phyloP scores from a whole-genome alignment of 1,284 basidiomycete species.

The Schizophyllum amplum region DNA sequence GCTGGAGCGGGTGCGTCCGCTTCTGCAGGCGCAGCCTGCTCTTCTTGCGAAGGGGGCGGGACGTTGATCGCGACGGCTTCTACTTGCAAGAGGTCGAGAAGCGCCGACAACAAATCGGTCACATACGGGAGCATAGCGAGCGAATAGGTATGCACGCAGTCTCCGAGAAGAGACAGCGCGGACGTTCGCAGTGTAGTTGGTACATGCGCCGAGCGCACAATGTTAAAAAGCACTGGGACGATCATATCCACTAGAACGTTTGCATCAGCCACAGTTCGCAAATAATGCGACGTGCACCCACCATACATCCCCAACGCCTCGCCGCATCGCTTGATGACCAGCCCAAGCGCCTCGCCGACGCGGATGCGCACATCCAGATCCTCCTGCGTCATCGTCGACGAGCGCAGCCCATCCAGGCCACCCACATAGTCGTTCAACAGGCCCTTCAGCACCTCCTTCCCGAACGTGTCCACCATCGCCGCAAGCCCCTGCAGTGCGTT shows the following conservation, averaged over 20 bases:
- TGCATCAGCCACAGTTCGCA: constrained; percentile 3
- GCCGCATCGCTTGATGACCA: constrained; percentile 72
- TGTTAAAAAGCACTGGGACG: constrained; percentile 59
- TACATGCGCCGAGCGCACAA: constrained; percentile 49
- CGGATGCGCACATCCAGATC: constrained; percentile 77
- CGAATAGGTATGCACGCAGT: constrained; percentile 59
- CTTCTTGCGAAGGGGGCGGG: background rate
- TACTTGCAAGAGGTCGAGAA: constrained; percentile 74
- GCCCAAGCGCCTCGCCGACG: constrained; percentile 81
- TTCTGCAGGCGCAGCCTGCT: constrained; percentile 2
- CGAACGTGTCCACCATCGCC: constrained; percentile 73
- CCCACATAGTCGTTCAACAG: constrained; percentile 59
- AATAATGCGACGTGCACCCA: constrained; percentile 26
- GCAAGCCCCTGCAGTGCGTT: constrained; percentile 89
- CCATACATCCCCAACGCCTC: constrained; percentile 64
- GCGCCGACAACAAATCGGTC: constrained; percentile 52
- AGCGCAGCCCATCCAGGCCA: constrained; percentile 41
- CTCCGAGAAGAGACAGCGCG: constrained; percentile 73
- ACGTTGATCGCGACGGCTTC: constrained; percentile 39
- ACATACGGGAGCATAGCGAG: constrained; percentile 58
- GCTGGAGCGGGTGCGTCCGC: constrained; percentile 8
- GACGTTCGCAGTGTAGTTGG: constrained; percentile 77
- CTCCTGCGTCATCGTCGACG: constrained; percentile 42
- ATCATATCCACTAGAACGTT: constrained; percentile 49
- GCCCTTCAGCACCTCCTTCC: constrained; percentile 61